These are phyloP conservation scores for Aspergillus fumigatus DNA, from an alignment of 2,329 filamentous ascomycete genomes.

Conservation along the genomic window DNA sequence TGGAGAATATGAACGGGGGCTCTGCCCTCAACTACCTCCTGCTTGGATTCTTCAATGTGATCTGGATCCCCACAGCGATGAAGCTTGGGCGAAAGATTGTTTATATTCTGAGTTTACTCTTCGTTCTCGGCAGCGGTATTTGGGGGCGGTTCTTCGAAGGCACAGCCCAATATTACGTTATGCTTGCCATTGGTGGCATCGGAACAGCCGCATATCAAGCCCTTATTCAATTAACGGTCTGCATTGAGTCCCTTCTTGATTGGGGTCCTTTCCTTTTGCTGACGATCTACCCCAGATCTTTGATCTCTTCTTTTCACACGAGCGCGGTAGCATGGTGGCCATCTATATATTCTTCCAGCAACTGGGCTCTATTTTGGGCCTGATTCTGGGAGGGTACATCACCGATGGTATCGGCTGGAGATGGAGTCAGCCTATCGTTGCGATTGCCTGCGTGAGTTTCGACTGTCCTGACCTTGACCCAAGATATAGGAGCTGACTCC, in stretches of 20 bases:
- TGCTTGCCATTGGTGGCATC: constrained; percentile 28
- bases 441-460: constrained; percentile 26
- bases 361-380: constrained; percentile 34
- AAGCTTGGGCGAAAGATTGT: constrained; percentile 33
- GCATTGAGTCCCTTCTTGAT: neutral
- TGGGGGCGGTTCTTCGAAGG: constrained; percentile 27
- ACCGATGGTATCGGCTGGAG: constrained; percentile 33
- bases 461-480: neutral
- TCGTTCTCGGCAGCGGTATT: constrained; percentile 27
- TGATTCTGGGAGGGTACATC: constrained; percentile 36
- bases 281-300: constrained; percentile 21
- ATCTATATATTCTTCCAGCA: constrained; percentile 40
- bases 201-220: constrained; percentile 37
- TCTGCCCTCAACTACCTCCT: constrained; percentile 40
- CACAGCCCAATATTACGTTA: constrained; percentile 28
- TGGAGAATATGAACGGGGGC: constrained; percentile 41
- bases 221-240: constrained; percentile 36
- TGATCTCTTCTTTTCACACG: constrained; percentile 38
- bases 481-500: neutral
- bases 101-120: constrained; percentile 30
- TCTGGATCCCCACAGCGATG: constrained; percentile 34
- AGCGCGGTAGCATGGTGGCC: constrained; percentile 34
- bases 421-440: constrained; percentile 31
- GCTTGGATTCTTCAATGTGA: constrained; percentile 39
- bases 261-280: neutral